Conservation (phyloP, 805 yeast species). For the Candida dajiaensis region DNA sequence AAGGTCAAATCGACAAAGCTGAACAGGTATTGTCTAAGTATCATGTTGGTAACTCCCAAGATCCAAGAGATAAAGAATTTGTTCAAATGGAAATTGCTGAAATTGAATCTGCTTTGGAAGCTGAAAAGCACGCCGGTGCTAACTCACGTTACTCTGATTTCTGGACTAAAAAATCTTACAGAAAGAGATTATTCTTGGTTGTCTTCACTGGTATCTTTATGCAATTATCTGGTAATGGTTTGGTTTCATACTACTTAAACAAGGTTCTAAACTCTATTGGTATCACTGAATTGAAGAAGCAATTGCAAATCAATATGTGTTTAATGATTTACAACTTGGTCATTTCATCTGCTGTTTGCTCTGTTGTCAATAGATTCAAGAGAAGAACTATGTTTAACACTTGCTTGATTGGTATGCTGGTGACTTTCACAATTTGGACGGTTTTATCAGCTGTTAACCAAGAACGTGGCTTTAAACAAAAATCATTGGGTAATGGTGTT, state of each 20-base stretch:
- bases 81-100: conserved; percentile 35
- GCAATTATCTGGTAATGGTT: conserved; percentile 46
- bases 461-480: conserved; percentile 32
- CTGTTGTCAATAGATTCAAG: conserved; percentile 21
- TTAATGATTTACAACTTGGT: conserved; percentile 40
- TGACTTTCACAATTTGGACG: conserved; percentile 37
- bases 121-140: conserved; percentile 30
- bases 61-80: conserved; percentile 15
- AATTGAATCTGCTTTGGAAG: conserved; percentile 33
- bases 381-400: conserved; percentile 33
- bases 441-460: conserved; percentile 39
- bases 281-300: conserved; percentile 37
- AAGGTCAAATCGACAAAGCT: conserved; percentile 40
- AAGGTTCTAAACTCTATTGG: conserved; percentile 49
- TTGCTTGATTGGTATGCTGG: conserved; percentile 31
- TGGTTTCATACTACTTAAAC: conserved; percentile 44
- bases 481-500: conserved; percentile 38
- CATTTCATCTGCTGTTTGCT: conserved; percentile 23
- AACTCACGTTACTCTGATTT: conserved; percentile 33
- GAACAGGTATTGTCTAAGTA: conserved; percentile 30
- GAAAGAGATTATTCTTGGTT: conserved; percentile 35
- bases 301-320: conserved; percentile 43
- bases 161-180: conserved; percentile 25
- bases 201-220: conserved; percentile 29
- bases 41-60: conserved; percentile 32